Conservation (phyloP, 768 basidiomycete genomes). For the Phylloporus sp. region DNA sequence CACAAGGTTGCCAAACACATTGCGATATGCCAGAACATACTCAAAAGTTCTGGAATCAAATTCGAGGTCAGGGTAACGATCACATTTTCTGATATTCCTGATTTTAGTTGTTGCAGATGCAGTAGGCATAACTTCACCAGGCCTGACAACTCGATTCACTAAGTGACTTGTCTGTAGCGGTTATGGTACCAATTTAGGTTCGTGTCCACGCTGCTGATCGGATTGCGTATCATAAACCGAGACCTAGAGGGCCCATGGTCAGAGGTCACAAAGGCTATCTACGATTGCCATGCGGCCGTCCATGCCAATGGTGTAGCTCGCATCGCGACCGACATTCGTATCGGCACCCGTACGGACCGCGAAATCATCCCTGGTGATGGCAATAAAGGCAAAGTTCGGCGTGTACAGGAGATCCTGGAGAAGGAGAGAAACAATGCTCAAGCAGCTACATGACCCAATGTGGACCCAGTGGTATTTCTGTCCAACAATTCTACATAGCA, state of each 20-base stretch:
- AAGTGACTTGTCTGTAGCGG: conserved; percentile 46
- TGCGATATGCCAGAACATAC: conserved; percentile 77
- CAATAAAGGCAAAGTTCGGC: conserved; percentile 74
- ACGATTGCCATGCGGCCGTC: conserved; percentile 86
- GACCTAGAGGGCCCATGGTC: conserved; percentile 76
- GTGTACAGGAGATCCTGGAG: conserved; percentile 77
- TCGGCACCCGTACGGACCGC: conserved; percentile 83
- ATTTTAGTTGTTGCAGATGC: conserved; percentile 28
- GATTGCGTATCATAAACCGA: neutral
- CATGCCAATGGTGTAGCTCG: conserved; percentile 72
- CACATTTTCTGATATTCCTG: neutral
- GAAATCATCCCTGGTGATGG: conserved; percentile 59
- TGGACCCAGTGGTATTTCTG: no score
- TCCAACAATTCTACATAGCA: conserved; percentile 33
- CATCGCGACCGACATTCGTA: conserved; percentile 90
- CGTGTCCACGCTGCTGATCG: conserved; percentile 6
- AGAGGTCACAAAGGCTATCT: conserved; percentile 79
- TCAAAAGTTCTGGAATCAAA: conserved; percentile 77
- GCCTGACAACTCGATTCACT: conserved; percentile 33
- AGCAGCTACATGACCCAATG: conserved; percentile 5
- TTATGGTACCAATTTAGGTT: conserved; percentile 88
- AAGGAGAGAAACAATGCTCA: conserved; percentile 17
- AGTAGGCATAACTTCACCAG: conserved; percentile 26
- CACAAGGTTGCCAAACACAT: conserved; percentile 69
- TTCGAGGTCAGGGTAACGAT: conserved; percentile 57